Base-by-base conservation (phyloP, 371 early-diverging fungal species). In the Nosema granulosis region DNA sequence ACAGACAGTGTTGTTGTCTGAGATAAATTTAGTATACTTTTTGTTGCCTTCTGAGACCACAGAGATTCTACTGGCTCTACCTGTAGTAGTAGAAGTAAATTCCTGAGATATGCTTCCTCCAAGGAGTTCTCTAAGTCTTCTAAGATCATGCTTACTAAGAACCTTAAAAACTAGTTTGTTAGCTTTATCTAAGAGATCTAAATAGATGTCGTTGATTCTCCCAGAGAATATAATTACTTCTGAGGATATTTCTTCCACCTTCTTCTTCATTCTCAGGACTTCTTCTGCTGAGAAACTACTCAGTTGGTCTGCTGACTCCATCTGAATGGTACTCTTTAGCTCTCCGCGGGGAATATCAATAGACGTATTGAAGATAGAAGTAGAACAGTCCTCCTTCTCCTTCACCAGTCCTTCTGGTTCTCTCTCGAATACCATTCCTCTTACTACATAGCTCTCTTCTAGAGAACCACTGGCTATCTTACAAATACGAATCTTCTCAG, bases 341-440 rank as follows among this genome's bases (percentile, higher is more conserved):
- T 97, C 98, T 31, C 96, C 94, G 83, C 93, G 90, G 20, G 91
- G 87, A 74, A 94, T 90, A 81, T 95, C 97, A 71, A 97, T 87
- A 12, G 94, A 91, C 84, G 95, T 95, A 49, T 94, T 91, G 86
- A 92, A 97, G 70, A 97, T 90, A 49, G 95, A 96, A 54, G 94
- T 89, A 87, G 93, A 93, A 16, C 77, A 54, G 3, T 81, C 76
- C 28, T 43, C 31, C 9, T 70, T 59, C n/a, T 13, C 18, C 24
- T 52, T 80, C 29, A 87, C 84, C 50, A 85, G 74, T 24, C 84
- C 91, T 85, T 92, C 95, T 24, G 95, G 92, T 71, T 91, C 90
- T 73, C 92, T 90, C 24, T 94, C 92, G 85, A 98, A 93, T 37
- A 98, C 95, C 96, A 98, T 96, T 67, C 98, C 98, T 74, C 89